These are phyloP conservation scores for Elymus sibiricus DNA, from an alignment of 176 grass and related monocot genomes.

Conservation along the genomic window DNA sequence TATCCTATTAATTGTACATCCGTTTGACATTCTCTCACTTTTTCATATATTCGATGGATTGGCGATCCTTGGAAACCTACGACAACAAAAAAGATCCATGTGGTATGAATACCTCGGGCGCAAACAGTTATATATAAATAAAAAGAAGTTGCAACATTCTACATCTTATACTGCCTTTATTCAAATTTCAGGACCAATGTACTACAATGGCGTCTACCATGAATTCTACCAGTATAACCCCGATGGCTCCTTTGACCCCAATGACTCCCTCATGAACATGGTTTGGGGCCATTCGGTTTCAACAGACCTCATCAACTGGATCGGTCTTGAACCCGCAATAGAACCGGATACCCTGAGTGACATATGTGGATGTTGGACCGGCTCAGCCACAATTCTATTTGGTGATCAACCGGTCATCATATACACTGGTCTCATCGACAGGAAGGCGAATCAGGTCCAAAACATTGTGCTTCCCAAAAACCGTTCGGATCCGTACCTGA, in stretches of 20 bases:
- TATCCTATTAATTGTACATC: background rate
- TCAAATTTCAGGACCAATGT: conserved; percentile 75
- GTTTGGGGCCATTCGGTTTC: background rate
- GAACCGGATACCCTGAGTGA: background rate
- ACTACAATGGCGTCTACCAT: conserved; percentile 91
- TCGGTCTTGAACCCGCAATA: background rate
- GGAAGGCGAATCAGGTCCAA: background rate
- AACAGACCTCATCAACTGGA: background rate
- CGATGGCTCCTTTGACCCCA: background rate
- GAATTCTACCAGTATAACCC: conserved; percentile 61
- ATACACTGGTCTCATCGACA: background rate
- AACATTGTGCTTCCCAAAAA: background rate
- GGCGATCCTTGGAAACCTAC: background rate
- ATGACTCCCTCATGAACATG: background rate
- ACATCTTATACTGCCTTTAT: background rate
- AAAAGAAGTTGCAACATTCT: background rate
- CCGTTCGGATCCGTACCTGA: background rate
- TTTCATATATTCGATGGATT: conserved; percentile 27
- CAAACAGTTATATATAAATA: background rate
- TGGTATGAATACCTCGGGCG: conserved; percentile 41
- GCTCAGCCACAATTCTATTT: background rate
- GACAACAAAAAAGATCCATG: conserved; percentile 72
- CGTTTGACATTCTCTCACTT: conserved; percentile 8
- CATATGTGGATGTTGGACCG: background rate
- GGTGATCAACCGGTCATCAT: background rate